Base-by-base conservation (phyloP, 306 rosid species). In the Geum urbanum region DNA sequence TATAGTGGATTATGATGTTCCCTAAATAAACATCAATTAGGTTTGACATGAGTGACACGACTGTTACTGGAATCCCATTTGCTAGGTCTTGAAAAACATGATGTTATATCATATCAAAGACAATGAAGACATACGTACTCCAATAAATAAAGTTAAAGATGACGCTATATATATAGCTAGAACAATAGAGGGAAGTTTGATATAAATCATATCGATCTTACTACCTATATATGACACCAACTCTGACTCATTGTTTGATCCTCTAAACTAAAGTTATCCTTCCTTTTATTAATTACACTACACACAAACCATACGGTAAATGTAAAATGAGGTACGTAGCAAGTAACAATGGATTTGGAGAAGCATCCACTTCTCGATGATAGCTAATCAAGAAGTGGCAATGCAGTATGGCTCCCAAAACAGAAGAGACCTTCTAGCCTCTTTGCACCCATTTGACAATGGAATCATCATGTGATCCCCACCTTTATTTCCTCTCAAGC, bases 341-440 rank as follows among this genome's bases (percentile, higher is more conserved):
- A 57, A 63, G 84, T 72, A 83, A 77, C 61, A 39, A 37, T 72
- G 74, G 74, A 60, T 71, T 47, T 78, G 80, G 81, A 77, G 77
- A 47, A 72, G 57, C 47, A 27, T 27, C 2, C 32, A 40, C 27
- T 35, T 63, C 4, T 22, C 18, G 56, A 46, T 55, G 18, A 45
- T 66, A 27, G 7, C 24, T 49, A 8, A 19, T 89, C 84, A 92
- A 44, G 98, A 86, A 66, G 96, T 87, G 80, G 97, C 97, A 78
- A 94, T 86, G 87, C 97, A 94, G 63, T 78, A 72, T 2, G 91
- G 91, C 79, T 89, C 88, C 97, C 89, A 77, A 46, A 87, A 76
- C 5, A 85, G 87, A 20, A 89, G 77, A 15, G 96, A 81, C 80
- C 87, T 86, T 86, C 89, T 83, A 0, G 87, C 79, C 63, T 88